Base-by-base conservation (phyloP, 805 yeast species). In the Candida coleopterorum region DNA sequence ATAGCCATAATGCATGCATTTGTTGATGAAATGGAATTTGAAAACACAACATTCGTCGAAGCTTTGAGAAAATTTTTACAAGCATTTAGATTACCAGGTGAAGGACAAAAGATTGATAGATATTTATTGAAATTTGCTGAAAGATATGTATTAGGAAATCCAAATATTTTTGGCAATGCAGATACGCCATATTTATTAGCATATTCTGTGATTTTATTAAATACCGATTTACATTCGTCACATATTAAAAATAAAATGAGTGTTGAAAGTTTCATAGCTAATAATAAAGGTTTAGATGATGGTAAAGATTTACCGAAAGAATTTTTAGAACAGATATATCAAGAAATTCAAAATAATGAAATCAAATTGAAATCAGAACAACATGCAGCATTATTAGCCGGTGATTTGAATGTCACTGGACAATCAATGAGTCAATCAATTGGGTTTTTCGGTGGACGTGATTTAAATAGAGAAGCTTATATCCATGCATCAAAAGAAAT, bases 61-160 rank as follows among this genome's bases (percentile, higher is more conserved):
- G 94, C 97, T 0, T 67, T 93, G 65, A 75, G 98, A 47, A 68
- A 64, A 11, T 87, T 87, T 52, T 70, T 93, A 41, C 98, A 94
- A 53, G 72, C 78, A 32, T 94, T 93, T 64, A 73, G 98, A 56
- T 72, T 93, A 41, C 98, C 99, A 2, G 99, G 99, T 34, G 99
- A 93, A 62, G 89, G 96, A 4, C 99, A 93, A 63, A 90, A 93
- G 53, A 90, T 93, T 55, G 98, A 93, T 68, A 74, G 99, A 49
- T 87, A 81, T 55, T 86, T 94, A 96, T 75, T 93, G 56, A 90
- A 93, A 53, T 94, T 94, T 67, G 98, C 98, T 4, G 95, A 87
- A 59, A 73, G 95, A 47, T 93, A 81, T 54, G 80, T 81, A 16
- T 79, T 84, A 45, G 96, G 90, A 43, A 93, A 93, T 54, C 96